These are phyloP conservation scores for Ophiostoma pallidulum DNA, from an alignment of 2,329 filamentous ascomycete species.

Conservation along the genomic window DNA sequence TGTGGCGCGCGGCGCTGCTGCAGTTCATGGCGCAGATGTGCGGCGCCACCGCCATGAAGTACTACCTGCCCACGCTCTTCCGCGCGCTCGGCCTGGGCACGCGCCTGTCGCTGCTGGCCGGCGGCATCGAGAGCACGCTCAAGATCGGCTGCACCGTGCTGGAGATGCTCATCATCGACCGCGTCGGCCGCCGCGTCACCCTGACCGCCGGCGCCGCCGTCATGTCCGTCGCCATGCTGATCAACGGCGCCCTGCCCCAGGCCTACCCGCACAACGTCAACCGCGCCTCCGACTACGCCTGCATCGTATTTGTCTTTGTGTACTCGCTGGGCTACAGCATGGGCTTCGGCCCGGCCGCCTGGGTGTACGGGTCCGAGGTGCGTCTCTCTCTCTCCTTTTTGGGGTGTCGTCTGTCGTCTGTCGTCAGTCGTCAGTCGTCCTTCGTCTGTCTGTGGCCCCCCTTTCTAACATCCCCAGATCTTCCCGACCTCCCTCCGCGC, in stretches of 20 bases:
- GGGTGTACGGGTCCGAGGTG: slow-evolving; percentile 54
- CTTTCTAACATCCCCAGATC: no score
- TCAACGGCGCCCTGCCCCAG: slow-evolving; percentile 44
- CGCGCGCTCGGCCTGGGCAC: slow-evolving; percentile 39
- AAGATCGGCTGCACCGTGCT: slow-evolving; percentile 48
- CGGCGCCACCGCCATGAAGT: slow-evolving; percentile 51
- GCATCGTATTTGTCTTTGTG: slow-evolving; percentile 47
- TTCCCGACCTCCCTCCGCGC: slow-evolving; percentile 49
- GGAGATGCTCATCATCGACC: slow-evolving; percentile 48
- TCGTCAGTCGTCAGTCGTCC: no score
- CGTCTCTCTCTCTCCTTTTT: no score
- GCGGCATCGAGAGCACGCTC: slow-evolving; percentile 46
- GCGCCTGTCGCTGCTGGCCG: slow-evolving; percentile 40
- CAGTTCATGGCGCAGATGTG: slow-evolving; percentile 54
- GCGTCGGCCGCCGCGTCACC: slow-evolving; percentile 38
- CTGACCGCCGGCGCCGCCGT: slow-evolving; percentile 39
- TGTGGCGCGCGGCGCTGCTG: slow-evolving; percentile 47
- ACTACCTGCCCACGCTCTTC: slow-evolving; percentile 48
- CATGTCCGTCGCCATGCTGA: slow-evolving; percentile 44
- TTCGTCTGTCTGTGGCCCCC: no score
- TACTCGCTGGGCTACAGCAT: slow-evolving; percentile 50
- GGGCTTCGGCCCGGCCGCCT: slow-evolving; percentile 47
- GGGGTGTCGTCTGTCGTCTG: no score
- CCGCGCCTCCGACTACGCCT: slow-evolving; percentile 37
- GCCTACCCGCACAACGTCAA: slow-evolving; percentile 41